Evolutionary conservation across 2,329 filamentous ascomycete species (phyloP), one percentile per base, ranked within the genome.

Genomic region (Trichoderma sp.): DNA sequence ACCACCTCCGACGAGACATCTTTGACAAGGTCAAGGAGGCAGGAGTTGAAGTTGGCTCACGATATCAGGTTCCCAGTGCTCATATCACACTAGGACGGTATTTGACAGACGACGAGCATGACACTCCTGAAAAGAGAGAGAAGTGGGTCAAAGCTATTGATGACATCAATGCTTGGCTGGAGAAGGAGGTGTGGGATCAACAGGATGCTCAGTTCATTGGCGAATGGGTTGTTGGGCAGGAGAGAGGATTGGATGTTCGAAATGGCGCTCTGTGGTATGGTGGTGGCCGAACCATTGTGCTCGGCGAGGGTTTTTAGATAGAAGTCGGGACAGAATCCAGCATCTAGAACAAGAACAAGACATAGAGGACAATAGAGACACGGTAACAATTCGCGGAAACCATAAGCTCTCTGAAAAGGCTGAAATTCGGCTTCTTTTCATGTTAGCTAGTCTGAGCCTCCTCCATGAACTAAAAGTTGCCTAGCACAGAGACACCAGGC

Each of bases 11-110:
- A 3, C 87, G 91, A 4, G 94, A 97, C 78, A 80, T 97, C 14
- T 96, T 91, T 79, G 84, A 87, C 63, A 83, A 89, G 30, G 87
- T 89, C 4, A 83, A 85, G 60, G 83, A 83, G 4, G 86, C 89
- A 0, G 93, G 92, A 1, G 84, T 95, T n/a, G 82, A 87, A 18
- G 86, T 97, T 39, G 91, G 86, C 26, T 93, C 92, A 67, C 87
- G 95, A 71, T 98, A 98, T 79, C 90, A 95, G 28, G 93, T 97
- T 2, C 95, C 95, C 2, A 95, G 92, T 61, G 94, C 93, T 18
- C 95, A 98, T 83, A 88, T 98, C 78, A 98, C 95, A 0, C 88
- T 98, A 71, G 95, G 89, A 0, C 86, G 95, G 4, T 98, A 96
- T 79, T 86, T 97, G 57, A 87, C 86, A 11, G 86, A 89, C 53